Evolutionary conservation across 345 rosid species (phyloP).

Genomic region (Eucalyptus marginata): DNA sequence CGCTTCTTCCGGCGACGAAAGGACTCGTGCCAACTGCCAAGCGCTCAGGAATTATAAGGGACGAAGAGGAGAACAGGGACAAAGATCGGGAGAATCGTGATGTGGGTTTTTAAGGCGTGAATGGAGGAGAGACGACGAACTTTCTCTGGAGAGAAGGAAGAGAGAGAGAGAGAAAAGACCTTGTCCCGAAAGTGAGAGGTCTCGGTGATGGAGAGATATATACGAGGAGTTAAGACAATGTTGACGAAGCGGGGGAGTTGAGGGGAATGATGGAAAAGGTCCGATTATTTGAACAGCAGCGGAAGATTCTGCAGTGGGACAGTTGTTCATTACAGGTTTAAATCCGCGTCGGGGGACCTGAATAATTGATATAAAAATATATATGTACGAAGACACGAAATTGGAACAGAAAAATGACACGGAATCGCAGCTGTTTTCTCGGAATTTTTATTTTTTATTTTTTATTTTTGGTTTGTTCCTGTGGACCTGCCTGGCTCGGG

Average conservation of each 20-base stretch:
- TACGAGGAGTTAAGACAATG: background rate
- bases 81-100: background rate
- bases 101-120: background rate
- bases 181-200: background rate
- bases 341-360: background rate
- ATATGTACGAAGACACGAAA: background rate
- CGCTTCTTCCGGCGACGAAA: background rate
- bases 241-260: background rate
- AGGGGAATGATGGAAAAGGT: background rate
- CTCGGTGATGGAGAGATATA: background rate
- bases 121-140: background rate
- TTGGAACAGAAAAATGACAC: background rate
- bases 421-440: background rate
- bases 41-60: background rate
- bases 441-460: background rate
- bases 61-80: background rate
- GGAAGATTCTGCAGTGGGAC: background rate
- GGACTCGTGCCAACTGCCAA: background rate
- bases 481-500: background rate
- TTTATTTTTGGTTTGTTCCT: background rate
- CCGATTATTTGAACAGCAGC: background rate
- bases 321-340: background rate
- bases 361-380: background rate
- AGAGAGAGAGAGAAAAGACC: background rate
- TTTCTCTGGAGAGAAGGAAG: background rate